A percentile compares a stretch with the other conserved stretches of the same genome.
phyloP scores from a whole-genome alignment of 2,329 filamentous ascomycete genomes.

The Trichoderma oligosporum region DNA sequence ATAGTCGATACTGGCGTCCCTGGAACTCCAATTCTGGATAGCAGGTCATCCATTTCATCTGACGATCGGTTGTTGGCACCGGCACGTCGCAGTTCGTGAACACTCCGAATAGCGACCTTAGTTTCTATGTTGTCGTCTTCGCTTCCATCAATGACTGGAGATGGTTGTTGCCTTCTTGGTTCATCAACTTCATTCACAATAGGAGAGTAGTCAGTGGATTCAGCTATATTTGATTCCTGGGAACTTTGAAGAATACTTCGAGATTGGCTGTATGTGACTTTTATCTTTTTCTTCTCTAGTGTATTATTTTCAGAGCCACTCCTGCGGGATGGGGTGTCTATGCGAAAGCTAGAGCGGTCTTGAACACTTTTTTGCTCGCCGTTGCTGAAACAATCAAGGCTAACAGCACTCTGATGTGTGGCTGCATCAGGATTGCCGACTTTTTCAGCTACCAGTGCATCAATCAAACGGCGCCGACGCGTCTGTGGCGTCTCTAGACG shows the following conservation, averaged over 20 bases:
- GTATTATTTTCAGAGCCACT: conserved; percentile 27
- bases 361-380: conserved; percentile 1
- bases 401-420: neutral
- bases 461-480: conserved; percentile 17
- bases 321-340: conserved; percentile 24
- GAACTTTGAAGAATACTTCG: conserved; percentile 31
- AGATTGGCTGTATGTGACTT: conserved; percentile 36
- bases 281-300: conserved; percentile 32
- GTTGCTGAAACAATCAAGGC: neutral
- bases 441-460: conserved; percentile 17
- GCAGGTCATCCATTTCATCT: conserved; percentile 61
- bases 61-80: conserved; percentile 64
- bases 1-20: conserved; percentile 45
- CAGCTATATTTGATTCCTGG: conserved; percentile 26
- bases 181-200: conserved; percentile 24
- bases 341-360: conserved; percentile 13
- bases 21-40: conserved; percentile 57
- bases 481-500: neutral
- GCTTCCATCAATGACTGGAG: conserved; percentile 28
- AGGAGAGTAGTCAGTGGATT: conserved; percentile 12
- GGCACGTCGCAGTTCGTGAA: conserved; percentile 63
- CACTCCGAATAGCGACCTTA: conserved; percentile 54
- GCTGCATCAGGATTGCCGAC: neutral
- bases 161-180: conserved; percentile 24
- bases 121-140: conserved; percentile 40